Base-by-base conservation (phyloP, 2,329 filamentous ascomycete genomes). In the Colletotrichum kahawae region DNA sequence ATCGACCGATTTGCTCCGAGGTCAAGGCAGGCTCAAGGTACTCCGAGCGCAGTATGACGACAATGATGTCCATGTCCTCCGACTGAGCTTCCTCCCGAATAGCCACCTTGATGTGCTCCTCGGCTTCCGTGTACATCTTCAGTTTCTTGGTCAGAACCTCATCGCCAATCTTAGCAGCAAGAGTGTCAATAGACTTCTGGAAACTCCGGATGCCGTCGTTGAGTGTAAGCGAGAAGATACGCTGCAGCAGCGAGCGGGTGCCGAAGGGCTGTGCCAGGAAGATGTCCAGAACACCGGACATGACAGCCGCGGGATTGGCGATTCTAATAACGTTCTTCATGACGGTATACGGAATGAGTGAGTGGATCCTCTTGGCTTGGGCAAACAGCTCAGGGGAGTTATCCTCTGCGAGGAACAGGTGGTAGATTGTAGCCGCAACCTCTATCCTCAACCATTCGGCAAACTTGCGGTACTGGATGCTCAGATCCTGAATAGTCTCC, bases 371-470 rank as follows among this genome's bases (percentile, higher is more conserved):
- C 85, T 96, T 98, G 6, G 94, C 93, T 84, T 99, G 97, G 0
- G 95, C 95, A 83, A 98, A 98, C 34, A 99, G 85, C 82, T 99
- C 97, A 1, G 97, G 96, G 0, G 96, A 98, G 84, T 99, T 99
- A 85, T 99, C 97, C 83, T 99, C 97, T 7, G 97, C 97, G 59
- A 99, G 90, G 88, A 99, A 99, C 38, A 99, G 88, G 83, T 99
- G 97, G 82, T 99, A 99, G 74, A 98, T 92, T 27, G 97, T 98
- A 54, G 97, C 97, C 29, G 97, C 97, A 64, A 99, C 93, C 85
- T 99, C 97, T 81, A 99, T 99, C 51, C 97, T 93, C 66, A 98
- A 88, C 97, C 97, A 99, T 84, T 99, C 97, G 21, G 96, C 96
- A 82, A 99, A 98, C 83, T 98, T 99, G 81, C 97, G 95, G 83